Evolutionary conservation across 371 early-diverging fungal species (phyloP).

Genomic region (Parasitella parasitica): DNA sequence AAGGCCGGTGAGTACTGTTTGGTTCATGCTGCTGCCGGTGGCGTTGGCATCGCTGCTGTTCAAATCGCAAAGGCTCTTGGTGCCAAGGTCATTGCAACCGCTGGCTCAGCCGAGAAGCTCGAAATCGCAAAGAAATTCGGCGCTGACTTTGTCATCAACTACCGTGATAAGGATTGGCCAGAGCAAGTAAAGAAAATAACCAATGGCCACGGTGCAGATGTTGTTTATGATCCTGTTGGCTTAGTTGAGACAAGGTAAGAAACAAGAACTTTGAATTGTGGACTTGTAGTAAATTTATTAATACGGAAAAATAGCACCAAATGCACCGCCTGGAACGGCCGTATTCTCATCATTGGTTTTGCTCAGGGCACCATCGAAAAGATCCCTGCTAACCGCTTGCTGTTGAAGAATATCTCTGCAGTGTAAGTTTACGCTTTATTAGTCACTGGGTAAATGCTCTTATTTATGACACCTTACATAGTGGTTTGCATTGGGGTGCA

Average conservation of each 20-base stretch:
- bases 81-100: constrained; percentile 86
- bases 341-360: constrained; percentile 86
- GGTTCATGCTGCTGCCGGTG: constrained; percentile 84
- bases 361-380: constrained; percentile 83
- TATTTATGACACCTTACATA: neutral
- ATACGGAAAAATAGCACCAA: constrained; percentile 41
- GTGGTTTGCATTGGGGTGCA: constrained; percentile 74
- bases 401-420: constrained; percentile 79
- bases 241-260: constrained; percentile 62
- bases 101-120: constrained; percentile 74
- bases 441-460: neutral
- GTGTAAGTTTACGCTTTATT: constrained; percentile 28
- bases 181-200: constrained; percentile 74
- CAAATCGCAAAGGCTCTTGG: constrained; percentile 75
- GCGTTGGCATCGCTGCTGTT: constrained; percentile 69
- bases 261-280: neutral
- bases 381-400: constrained; percentile 75
- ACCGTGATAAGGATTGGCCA: constrained; percentile 77
- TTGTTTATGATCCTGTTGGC: constrained; percentile 82
- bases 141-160: constrained; percentile 80
- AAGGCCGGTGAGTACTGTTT: constrained; percentile 67
- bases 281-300: neutral
- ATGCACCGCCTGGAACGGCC: constrained; percentile 86
- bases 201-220: constrained; percentile 68
- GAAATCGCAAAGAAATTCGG: constrained; percentile 67